Evolutionary conservation across 2,329 filamentous ascomycete species (phyloP), one percentile per base, ranked within the genome.

Genomic region (Aspergillus clavatus): DNA sequence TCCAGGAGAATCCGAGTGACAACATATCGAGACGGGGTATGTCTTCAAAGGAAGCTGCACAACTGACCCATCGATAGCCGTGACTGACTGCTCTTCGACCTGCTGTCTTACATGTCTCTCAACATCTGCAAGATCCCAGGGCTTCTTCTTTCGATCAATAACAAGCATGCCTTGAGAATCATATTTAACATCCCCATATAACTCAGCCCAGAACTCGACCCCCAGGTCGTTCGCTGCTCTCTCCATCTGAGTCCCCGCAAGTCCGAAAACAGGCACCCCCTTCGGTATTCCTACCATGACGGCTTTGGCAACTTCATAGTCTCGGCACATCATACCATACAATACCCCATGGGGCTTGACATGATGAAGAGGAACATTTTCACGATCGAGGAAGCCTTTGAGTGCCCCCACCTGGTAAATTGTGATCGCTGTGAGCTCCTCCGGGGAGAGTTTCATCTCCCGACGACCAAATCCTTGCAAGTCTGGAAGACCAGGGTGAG

Each of bases 401-500:
- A 84, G 67, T 0, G 81, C 80, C 2, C 82, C 82, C 26, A 85
- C 74, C 57, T 84, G 82, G 61, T 84, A 85, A 24, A 81, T 63
- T 0, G 78, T 72, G 50, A 78, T 75, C 6, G 79, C 77, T 1
- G 76, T 78, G 48, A 80, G 67, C 53, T 83, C 80, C 14, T 77
- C 76, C 1, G 77, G 71, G 1, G 71, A 66, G 54, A 84, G 71
- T 36, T 78, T 76, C 61, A 85, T 83, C 50, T 80, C 75, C 14
- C 82, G 73, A 2, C 82, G 70, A 2, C 82, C 82, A 54, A 85
- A 85, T 7, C 82, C 82, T 63, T 80, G 74, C 18, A 83, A 71
- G 58, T 85, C 82, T n/a, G 78, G 80, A 0, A 84, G 68, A 1
- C 81, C 80, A 0, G 82, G 82, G 53, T 86, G 82, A 0, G 82